Conservation (phyloP, 2,329 filamentous ascomycete genomes). For the Tolypocladium guangdongense region DNA sequence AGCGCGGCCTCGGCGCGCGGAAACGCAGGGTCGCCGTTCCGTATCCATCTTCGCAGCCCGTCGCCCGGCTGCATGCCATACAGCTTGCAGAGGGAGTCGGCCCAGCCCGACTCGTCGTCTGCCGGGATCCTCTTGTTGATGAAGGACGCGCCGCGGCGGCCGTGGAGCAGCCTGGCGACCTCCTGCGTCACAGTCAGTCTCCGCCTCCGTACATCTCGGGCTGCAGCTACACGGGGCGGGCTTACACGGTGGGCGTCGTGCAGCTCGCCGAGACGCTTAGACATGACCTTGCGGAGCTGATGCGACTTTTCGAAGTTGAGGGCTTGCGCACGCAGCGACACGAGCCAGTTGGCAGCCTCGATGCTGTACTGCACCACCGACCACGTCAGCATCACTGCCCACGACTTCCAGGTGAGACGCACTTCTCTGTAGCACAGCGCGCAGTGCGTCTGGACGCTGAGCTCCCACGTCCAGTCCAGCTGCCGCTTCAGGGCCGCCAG, state of each 20-base stretch:
- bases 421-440: not conserved
- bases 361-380: not conserved
- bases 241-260: not conserved
- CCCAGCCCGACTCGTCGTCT: not conserved
- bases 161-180: not conserved
- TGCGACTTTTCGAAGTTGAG: not conserved
- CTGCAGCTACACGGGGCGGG: too few relatives aligned
- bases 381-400: not conserved
- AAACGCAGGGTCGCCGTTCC: not conserved
- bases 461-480: not conserved
- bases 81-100: not conserved
- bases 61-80: not conserved
- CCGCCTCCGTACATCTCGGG: too few relatives aligned
- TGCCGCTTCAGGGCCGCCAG: not conserved
- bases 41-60: not conserved
- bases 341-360: not conserved
- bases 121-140: not conserved
- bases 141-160: too few relatives aligned
- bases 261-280: not conserved
- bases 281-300: not conserved
- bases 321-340: not conserved
- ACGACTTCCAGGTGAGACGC: too few relatives aligned
- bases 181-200: not conserved
- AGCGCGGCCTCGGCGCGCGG: not conserved
- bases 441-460: not conserved